phyloP scores from a whole-genome alignment of 306 rosid species.

The Lupinus albus region DNA sequence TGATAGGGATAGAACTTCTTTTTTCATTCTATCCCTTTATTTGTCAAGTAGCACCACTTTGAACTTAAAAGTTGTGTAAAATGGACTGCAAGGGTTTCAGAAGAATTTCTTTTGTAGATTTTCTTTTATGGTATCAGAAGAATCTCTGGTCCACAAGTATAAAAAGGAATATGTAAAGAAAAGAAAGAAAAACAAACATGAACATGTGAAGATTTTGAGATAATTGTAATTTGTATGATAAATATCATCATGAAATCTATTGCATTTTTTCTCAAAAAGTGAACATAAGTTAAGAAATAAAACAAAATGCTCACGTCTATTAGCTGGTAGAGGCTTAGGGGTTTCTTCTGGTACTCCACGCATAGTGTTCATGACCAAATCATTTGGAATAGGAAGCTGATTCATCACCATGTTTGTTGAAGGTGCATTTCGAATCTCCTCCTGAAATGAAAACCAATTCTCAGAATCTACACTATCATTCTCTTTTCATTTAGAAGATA shows the following conservation, averaged over 20 bases:
- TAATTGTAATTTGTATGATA: not conserved
- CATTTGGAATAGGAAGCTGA: conserved; percentile 61
- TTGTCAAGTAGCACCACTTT: conserved; percentile 34
- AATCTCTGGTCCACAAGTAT: conserved; percentile 36
- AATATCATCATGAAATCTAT: too few relatives aligned
- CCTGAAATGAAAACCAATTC: conserved; percentile 49
- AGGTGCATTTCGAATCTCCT: conserved; percentile 77
- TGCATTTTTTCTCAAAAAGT: not conserved
- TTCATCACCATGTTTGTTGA: conserved; percentile 58
- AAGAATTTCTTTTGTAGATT: conserved; percentile 32
- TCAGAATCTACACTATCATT: too few relatives aligned
- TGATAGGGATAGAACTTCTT: conserved; percentile 43
- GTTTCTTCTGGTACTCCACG: conserved; percentile 65
- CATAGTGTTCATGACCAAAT: conserved; percentile 50
- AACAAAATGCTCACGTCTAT: conserved; percentile 65
- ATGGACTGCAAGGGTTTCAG: conserved; percentile 34
- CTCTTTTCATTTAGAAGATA: too few relatives aligned
- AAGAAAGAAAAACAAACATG: not conserved
- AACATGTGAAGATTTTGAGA: not conserved
- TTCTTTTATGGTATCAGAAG: conserved; percentile 40
- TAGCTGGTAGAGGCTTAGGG: conserved; percentile 73
- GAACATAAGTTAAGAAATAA: conserved; percentile 3
- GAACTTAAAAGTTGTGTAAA: conserved; percentile 43
- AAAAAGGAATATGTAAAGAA: not conserved
- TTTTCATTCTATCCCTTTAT: conserved; percentile 39